Conservation (phyloP, 805 yeast species). For the Candida insectorum region DNA sequence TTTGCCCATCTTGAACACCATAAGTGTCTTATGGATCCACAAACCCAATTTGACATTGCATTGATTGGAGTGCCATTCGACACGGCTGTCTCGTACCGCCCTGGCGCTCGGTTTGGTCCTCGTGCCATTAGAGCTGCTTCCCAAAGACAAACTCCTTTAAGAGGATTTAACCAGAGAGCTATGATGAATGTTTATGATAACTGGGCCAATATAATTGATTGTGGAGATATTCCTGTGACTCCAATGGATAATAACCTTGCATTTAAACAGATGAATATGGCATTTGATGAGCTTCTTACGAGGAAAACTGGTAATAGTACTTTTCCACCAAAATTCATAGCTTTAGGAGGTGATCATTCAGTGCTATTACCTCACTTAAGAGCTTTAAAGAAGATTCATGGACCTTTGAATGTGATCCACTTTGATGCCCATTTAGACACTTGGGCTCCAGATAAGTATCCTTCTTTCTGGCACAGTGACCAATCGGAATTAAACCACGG, state of each 20-base stretch:
- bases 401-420: constrained; percentile 70
- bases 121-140: constrained; percentile 65
- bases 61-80: constrained; percentile 81
- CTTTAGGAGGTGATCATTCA: constrained; percentile 84
- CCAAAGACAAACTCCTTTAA: constrained; percentile 61
- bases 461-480: constrained; percentile 57
- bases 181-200: constrained; percentile 48
- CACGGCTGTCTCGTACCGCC: constrained; percentile 73
- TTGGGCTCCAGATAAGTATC: constrained; percentile 71
- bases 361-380: constrained; percentile 70
- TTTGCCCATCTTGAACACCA: constrained; percentile 71
- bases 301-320: constrained; percentile 21
- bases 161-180: constrained; percentile 72
- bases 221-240: constrained; percentile 57
- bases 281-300: constrained; percentile 53
- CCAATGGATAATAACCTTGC: constrained; percentile 59
- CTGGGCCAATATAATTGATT: constrained; percentile 51
- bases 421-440: constrained; percentile 87
- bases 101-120: constrained; percentile 86
- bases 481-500: constrained; percentile 73
- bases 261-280: constrained; percentile 51
- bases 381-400: constrained; percentile 57
- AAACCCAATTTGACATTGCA: constrained; percentile 59
- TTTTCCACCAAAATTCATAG: constrained; percentile 59
- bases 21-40: constrained; percentile 52